phyloP scores from a whole-genome alignment of 768 basidiomycete species.

The Kwoniella europaea region DNA sequence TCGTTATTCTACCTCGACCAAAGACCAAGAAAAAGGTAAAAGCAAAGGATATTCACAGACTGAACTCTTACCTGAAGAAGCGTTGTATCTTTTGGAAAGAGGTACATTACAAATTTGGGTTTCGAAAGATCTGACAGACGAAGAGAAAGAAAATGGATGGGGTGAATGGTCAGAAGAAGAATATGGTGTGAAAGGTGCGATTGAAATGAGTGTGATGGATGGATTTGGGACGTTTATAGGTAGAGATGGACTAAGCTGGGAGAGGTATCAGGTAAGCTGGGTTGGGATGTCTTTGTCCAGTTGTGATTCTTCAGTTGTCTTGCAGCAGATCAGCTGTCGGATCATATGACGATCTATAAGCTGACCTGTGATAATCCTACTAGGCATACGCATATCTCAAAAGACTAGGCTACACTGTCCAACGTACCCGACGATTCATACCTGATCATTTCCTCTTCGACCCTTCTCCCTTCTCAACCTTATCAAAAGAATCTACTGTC shows the following conservation, averaged over 20 bases:
- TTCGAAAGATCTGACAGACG: conserved; percentile 27
- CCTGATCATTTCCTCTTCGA: conserved; percentile 41
- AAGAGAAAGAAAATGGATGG: conserved; percentile 57
- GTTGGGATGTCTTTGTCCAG: no score
- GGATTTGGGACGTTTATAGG: conserved; percentile 86
- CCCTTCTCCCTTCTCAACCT: background rate
- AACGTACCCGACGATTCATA: conserved; percentile 67
- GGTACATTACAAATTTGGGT: conserved; percentile 69
- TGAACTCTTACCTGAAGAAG: conserved; percentile 92
- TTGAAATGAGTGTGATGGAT: conserved; percentile 83
- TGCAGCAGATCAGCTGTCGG: no score
- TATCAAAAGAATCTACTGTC: background rate
- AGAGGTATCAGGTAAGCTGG: conserved; percentile 78
- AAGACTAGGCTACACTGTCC: conserved; percentile 86
- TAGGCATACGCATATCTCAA: conserved; percentile 93
- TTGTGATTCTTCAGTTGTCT: no score
- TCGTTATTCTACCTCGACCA: conserved; percentile 59
- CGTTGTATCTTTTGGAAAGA: conserved; percentile 88
- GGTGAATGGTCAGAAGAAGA: conserved; percentile 58
- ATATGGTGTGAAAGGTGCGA: conserved; percentile 41
- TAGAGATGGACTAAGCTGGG: conserved; percentile 73
- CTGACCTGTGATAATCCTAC: background rate
- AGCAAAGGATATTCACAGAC: conserved; percentile 64
- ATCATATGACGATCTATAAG: no score
- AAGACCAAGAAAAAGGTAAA: conserved; percentile 21